Percentiles rank a stretch among this genome's conserved stretches.
These are phyloP conservation scores for Tremella fuciformis DNA, from an alignment of 768 basidiomycete species.

Conservation along the genomic window DNA sequence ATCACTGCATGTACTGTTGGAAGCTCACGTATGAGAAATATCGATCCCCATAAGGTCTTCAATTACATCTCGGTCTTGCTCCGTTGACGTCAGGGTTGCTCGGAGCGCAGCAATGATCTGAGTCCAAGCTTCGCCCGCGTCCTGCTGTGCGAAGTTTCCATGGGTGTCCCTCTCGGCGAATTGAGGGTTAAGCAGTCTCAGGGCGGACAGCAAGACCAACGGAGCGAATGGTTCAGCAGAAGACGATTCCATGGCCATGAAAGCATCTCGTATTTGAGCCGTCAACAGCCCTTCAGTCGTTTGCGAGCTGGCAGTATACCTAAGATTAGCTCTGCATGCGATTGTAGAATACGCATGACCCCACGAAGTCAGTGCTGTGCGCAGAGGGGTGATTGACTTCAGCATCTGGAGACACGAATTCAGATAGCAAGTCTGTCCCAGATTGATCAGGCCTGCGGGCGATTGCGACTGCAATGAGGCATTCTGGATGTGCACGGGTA, in stretches of 20 bases:
- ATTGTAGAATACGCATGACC: conserved; percentile 27
- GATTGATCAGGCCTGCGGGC: conserved; percentile 50
- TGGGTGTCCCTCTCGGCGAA: conserved; percentile 68
- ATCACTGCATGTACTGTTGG: neutral
- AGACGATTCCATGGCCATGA: conserved; percentile 68
- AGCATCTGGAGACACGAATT: conserved; percentile 93
- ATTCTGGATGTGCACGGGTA: neutral
- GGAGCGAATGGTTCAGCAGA: conserved; percentile 76
- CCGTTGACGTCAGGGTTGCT: neutral
- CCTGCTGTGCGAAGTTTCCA: conserved; percentile 76
- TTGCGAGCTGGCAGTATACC: neutral
- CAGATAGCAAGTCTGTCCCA: conserved; percentile 98
- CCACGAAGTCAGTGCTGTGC: conserved; percentile 64
- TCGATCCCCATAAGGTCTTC: conserved; percentile 38
- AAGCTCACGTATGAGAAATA: conserved; percentile 34
- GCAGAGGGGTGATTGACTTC: conserved; percentile 84
- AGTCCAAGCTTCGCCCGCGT: conserved; percentile 51
- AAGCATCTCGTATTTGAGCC: conserved; percentile 64
- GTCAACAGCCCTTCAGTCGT: conserved; percentile 17
- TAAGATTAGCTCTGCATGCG: neutral
- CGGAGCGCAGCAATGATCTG: conserved; percentile 39
- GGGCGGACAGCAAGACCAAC: conserved; percentile 59
- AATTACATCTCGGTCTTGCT: conserved; percentile 19
- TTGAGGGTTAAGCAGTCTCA: conserved; percentile 81
- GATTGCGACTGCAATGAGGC: conserved; percentile 17